These are phyloP conservation scores for Leccinellum luteum DNA, from an alignment of 768 basidiomycete genomes.

Conservation along the genomic window DNA sequence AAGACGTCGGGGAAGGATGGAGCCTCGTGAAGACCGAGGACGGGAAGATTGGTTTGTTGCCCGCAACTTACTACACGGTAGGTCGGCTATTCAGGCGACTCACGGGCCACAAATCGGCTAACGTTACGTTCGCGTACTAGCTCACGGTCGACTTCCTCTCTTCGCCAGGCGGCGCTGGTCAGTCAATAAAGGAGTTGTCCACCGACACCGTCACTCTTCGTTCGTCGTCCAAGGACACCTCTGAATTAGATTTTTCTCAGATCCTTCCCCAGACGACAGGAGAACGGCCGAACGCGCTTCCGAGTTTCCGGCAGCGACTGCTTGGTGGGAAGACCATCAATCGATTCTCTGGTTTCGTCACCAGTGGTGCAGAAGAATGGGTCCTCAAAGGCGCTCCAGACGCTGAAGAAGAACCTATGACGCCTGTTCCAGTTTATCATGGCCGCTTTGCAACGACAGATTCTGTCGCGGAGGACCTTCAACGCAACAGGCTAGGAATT, in stretches of 20 bases:
- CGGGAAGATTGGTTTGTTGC: constrained; percentile 68
- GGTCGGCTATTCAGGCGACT: constrained; percentile 20
- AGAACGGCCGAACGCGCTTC: constrained; percentile 58
- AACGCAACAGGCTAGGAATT: constrained; percentile 40
- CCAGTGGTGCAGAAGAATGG: constrained; percentile 82
- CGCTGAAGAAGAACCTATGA: constrained; percentile 30
- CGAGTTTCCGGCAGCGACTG: constrained; percentile 67
- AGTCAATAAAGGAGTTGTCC: constrained; percentile 34
- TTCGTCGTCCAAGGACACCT: constrained; percentile 29
- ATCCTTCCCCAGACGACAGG: constrained; percentile 68
- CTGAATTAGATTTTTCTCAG: constrained; percentile 34
- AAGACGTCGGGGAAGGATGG: constrained; percentile 77
- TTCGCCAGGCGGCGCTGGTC: constrained; percentile 38
- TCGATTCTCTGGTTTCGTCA: constrained; percentile 84
- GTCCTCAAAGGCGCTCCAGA: constrained; percentile 60
- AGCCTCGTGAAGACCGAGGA: constrained; percentile 60
- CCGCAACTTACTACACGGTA: constrained; percentile 72
- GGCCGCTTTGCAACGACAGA: constrained; percentile 30
- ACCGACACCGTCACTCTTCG: constrained; percentile 50
- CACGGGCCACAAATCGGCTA: neutral
- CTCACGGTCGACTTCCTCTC: constrained; percentile 63
- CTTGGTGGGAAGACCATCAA: constrained; percentile 78
- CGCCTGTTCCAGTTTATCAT: constrained; percentile 22
- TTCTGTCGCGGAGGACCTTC: constrained; percentile 41
- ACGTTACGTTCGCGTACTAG: constrained; percentile 34